Base-by-base conservation (phyloP, 2,329 filamentous ascomycete species). In the Fusarium xylarioides region DNA sequence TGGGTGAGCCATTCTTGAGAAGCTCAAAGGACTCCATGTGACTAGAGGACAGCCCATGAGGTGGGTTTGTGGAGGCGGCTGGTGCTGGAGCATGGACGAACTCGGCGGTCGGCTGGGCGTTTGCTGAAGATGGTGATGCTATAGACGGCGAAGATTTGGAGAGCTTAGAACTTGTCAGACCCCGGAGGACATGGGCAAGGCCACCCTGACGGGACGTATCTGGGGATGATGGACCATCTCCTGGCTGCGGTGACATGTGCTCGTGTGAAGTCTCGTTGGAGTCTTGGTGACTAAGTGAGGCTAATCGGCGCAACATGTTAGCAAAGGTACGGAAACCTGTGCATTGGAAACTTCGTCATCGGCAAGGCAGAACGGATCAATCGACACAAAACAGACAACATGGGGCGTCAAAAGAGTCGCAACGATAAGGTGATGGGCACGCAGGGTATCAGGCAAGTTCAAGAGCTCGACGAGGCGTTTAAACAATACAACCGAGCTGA, bases 101-200 rank as follows among this genome's bases (percentile, higher is more conserved):
- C 65, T 87, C 84, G 75, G 85, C 81, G 56, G 83, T 79, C 66
- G 85, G 81, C 38, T 82, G 77, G 70, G 83, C 75, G 54, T 81
- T 79, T 61, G 79, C 75, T 6, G 83, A 81, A 38, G 81, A 80
- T 55, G 85, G 83, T 58, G 85, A 81, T 67, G 84, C 80, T 68
- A 83, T 80, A 47, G 83, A 81, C 9, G 85, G 82, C 54, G 85
- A 83, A 28, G 87, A 85, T 75, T 88, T 90, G 50, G 84, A 84
- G 65, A 86, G 82, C 80, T 86, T 90, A 65, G 85, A 85, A 76
- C 85, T 86, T 54, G 90, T 87, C 75, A 92, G 82, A 74, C 87
- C 89, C 77, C 90, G 90, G 79, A 92, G 89, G 69, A 92, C 89
- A 74, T 88, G 88, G 76, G 88, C 89, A 76, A 92, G 84, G 74